These are phyloP conservation scores for Coprinopsis marcescibilis DNA, from an alignment of 768 basidiomycete species.

Conservation along the genomic window DNA sequence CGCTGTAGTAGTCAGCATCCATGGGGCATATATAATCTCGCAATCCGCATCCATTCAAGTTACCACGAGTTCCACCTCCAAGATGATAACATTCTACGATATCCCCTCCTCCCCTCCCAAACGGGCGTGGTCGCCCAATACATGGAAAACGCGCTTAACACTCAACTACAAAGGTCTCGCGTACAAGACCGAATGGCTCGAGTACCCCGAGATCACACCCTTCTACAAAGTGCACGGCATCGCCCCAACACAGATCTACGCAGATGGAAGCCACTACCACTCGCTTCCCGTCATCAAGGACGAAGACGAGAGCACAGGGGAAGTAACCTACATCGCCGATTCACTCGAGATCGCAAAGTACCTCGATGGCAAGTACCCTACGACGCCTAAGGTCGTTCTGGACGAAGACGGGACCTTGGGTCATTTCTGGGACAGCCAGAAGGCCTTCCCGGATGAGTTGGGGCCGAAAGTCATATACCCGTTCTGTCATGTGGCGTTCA, in stretches of 20 bases:
- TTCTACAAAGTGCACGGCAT: slow-evolving; percentile 28
- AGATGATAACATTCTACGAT: slow-evolving; percentile 32
- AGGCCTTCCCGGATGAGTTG: not conserved
- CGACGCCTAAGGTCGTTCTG: slow-evolving; percentile 32
- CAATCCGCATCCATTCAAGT: too few species aligned
- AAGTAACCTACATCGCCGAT: slow-evolving; percentile 28
- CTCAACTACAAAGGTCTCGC: slow-evolving; percentile 32
- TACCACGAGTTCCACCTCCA: too few species aligned
- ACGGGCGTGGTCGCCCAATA: slow-evolving; percentile 27
- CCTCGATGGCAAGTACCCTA: slow-evolving; percentile 44
- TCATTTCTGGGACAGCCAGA: not conserved
- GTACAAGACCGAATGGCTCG: slow-evolving; percentile 46
- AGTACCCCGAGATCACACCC: slow-evolving; percentile 42
- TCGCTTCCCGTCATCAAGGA: slow-evolving; percentile 46
- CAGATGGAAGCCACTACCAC: slow-evolving; percentile 28
- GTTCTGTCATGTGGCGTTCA: too few species aligned
- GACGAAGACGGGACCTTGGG: not conserved
- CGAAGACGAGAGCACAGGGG: slow-evolving; percentile 7
- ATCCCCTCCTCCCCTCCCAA: slow-evolving; percentile 21
- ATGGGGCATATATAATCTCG: too few species aligned
- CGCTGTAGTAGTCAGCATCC: too few species aligned
- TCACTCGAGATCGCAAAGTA: slow-evolving; percentile 44
- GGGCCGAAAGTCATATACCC: too few species aligned
- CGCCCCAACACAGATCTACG: slow-evolving; percentile 20
- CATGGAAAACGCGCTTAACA: slow-evolving; percentile 24